These are phyloP conservation scores for Eucalyptus virginea DNA, from an alignment of 345 rosid species.

Conservation along the genomic window DNA sequence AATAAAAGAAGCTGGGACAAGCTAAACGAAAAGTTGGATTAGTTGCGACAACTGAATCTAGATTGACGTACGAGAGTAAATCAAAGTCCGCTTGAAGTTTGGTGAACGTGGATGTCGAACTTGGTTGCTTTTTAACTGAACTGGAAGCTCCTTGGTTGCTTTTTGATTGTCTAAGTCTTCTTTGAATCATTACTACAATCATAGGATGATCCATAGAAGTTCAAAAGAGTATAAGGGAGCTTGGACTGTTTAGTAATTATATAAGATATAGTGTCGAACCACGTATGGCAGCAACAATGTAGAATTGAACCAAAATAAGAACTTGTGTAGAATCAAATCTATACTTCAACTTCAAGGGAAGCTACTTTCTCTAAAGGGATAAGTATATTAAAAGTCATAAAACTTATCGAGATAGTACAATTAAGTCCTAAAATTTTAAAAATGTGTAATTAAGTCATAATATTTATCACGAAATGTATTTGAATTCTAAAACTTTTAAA, in stretches of 20 bases:
- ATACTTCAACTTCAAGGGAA: neutral
- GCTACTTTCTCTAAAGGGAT: neutral
- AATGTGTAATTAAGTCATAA: too few species aligned
- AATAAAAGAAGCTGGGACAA: neutral
- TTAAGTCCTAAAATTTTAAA: rapidly evolving
- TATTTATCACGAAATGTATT: rapidly evolving
- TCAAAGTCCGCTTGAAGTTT: neutral
- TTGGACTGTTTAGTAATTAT: neutral
- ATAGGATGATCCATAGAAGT: neutral
- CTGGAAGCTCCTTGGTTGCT: neutral
- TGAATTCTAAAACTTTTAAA: too few species aligned
- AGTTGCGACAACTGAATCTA: neutral
- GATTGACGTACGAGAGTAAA: neutral
- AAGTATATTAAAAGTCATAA: too few species aligned
- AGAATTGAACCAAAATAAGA: neutral
- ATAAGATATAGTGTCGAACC: neutral
- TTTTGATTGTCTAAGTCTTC: neutral
- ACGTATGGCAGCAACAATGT: neutral
- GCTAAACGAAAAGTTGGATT: neutral
- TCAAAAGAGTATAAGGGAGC: neutral
- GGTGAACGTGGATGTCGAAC: neutral
- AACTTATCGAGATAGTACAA: rapidly evolving
- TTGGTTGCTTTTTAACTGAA: neutral
- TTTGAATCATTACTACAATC: neutral
- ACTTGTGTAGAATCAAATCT: neutral